These are phyloP conservation scores for Colletotrichum graminicola DNA, from an alignment of 2,329 filamentous ascomycete genomes.

Conservation along the genomic window DNA sequence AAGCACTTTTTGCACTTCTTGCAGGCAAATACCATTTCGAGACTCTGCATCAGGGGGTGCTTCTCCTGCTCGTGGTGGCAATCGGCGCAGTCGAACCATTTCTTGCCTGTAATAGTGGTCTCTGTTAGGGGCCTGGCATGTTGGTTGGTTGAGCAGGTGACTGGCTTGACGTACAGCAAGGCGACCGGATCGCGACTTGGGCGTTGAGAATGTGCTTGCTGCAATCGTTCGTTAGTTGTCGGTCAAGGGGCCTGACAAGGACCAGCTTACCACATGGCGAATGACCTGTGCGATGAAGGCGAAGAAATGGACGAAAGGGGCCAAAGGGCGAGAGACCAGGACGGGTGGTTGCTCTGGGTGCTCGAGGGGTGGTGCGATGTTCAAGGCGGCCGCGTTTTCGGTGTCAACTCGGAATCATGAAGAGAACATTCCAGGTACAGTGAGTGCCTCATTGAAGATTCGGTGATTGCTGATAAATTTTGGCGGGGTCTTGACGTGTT, in stretches of 20 bases:
- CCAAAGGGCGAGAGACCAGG: neutral
- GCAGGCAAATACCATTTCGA: conserved; percentile 95
- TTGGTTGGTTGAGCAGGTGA: conserved; percentile 32
- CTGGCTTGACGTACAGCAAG: conserved; percentile 79
- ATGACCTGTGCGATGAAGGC: neutral
- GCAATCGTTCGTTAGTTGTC: conserved; percentile 20
- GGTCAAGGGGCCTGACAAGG: conserved; percentile 1
- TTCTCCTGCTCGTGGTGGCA: conserved; percentile 87
- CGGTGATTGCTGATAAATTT: conserved; percentile 42
- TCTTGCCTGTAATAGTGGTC: conserved; percentile 71
- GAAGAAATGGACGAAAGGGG: neutral
- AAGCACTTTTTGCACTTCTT: conserved; percentile 99
- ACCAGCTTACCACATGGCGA: conserved; percentile 54
- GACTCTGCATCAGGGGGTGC: conserved; percentile 80
- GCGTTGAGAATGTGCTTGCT: conserved; percentile 99
- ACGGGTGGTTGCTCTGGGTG: neutral
- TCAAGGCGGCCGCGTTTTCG: neutral
- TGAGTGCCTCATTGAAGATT: conserved; percentile 23
- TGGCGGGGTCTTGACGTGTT: conserved; percentile 37
- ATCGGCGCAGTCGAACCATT: conserved; percentile 99
- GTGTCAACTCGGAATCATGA: conserved; percentile 6
- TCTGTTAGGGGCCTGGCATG: conserved; percentile 11
- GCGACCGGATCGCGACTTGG: conserved; percentile 94
- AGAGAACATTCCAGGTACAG: conserved; percentile 20
- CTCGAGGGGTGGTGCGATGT: neutral